Percentiles rank a stretch among this genome's conserved stretches.
phyloP scores from a whole-genome alignment of 1,284 basidiomycete species.

The Marasmius tenuissimus region DNA sequence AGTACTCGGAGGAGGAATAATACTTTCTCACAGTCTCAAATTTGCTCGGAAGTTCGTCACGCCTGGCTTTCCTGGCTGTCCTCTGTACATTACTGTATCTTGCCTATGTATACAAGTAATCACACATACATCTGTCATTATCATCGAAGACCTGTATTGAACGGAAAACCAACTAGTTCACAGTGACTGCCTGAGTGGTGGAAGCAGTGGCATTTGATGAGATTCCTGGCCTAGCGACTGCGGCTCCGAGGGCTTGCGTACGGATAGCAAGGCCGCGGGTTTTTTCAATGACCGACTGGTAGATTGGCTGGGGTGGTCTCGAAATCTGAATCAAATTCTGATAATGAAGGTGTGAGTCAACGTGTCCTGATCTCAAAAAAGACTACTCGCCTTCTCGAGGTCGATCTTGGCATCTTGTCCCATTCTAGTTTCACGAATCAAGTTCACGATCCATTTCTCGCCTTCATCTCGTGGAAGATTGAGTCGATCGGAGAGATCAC shows the following conservation, averaged over 20 bases:
- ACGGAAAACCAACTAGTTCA: not conserved
- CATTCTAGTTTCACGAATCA: constrained; percentile 95
- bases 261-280: constrained; percentile 90
- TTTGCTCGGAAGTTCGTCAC: not conserved
- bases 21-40: not conserved
- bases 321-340: constrained; percentile 97
- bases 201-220: not conserved
- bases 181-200: not conserved
- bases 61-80: not conserved
- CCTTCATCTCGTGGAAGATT: constrained; percentile 93
- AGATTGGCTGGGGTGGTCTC: constrained; percentile 85
- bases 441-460: constrained; percentile 99
- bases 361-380: constrained; percentile 14
- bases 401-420: constrained; percentile 97
- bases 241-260: constrained; percentile 88
- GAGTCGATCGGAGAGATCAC: constrained; percentile 89
- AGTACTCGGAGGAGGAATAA: too few species aligned
- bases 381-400: constrained; percentile 74
- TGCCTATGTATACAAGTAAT: too few species aligned
- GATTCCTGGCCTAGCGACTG: constrained; percentile 42
- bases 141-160: not conserved
- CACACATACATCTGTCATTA: too few species aligned
- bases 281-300: constrained; percentile 95
- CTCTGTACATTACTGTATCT: not conserved
- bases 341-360: constrained; percentile 9